These are phyloP conservation scores for Alternaria dauci DNA, from an alignment of 2,329 filamentous ascomycete genomes.

Conservation along the genomic window DNA sequence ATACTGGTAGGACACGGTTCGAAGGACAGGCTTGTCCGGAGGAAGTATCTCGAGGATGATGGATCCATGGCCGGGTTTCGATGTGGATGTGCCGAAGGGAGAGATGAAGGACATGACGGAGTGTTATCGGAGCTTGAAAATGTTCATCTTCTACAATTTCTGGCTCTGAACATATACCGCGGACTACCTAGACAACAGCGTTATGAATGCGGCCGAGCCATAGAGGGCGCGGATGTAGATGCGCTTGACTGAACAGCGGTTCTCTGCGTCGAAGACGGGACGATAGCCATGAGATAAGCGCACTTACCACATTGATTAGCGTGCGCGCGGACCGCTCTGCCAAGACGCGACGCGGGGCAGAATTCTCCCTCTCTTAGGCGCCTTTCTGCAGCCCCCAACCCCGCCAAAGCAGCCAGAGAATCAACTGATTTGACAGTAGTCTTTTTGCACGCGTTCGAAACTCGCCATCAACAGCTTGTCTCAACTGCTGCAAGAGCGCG, in stretches of 20 bases:
- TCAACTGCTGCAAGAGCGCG: neutral
- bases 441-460: conserved; percentile 21
- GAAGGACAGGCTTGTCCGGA: conserved; percentile 73
- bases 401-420: conserved; percentile 24
- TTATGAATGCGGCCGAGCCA: neutral
- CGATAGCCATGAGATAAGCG: neutral
- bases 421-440: conserved; percentile 16
- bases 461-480: conserved; percentile 6
- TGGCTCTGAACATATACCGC: neutral
- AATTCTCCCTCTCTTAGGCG: conserved; percentile 10
- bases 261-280: neutral
- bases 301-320: conserved; percentile 3
- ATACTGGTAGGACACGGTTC: conserved; percentile 85
- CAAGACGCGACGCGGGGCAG: conserved; percentile 15
- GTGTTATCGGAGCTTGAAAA: conserved; percentile 16
- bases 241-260: neutral
- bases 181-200: neutral
- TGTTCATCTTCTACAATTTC: conserved; percentile 21
- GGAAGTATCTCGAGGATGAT: conserved; percentile 79
- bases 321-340: conserved; percentile 11
- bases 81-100: conserved; percentile 79
- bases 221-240: neutral
- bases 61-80: conserved; percentile 77
- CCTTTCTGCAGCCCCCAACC: conserved; percentile 19
- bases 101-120: conserved; percentile 56